A percentile compares a stretch with the other conserved stretches of the same genome.
These are phyloP conservation scores for Boechera divaricarpa DNA, from an alignment of 345 rosid genomes.

Conservation along the genomic window DNA sequence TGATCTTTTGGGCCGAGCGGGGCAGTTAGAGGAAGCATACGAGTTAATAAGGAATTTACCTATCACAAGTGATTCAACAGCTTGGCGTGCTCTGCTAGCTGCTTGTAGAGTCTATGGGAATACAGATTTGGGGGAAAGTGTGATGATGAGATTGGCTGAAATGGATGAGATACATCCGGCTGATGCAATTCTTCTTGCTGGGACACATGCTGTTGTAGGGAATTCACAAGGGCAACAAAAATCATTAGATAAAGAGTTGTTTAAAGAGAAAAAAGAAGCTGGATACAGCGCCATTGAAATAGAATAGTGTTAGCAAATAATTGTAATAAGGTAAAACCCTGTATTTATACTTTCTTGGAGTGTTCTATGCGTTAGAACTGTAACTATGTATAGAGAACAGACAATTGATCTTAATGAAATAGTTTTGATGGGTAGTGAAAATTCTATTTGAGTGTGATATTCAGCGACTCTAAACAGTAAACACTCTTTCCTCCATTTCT, in stretches of 20 bases:
- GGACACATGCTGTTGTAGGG: slow-evolving; percentile 60
- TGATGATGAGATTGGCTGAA: slow-evolving; percentile 51
- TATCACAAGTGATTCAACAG: slow-evolving; percentile 53
- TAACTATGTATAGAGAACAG: background rate
- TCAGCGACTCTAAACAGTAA: background rate
- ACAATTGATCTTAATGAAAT: background rate
- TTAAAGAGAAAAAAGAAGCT: slow-evolving; percentile 49
- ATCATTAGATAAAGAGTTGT: slow-evolving; percentile 30
- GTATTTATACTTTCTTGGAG: slow-evolving; percentile 10
- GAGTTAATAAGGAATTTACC: slow-evolving; percentile 58
- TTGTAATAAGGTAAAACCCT: slow-evolving; percentile 1
- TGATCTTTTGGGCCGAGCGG: slow-evolving; percentile 72
- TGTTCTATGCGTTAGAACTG: background rate
- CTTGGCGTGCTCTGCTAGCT: slow-evolving; percentile 72
- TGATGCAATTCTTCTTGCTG: slow-evolving; percentile 58
- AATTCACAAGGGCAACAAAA: slow-evolving; percentile 45
- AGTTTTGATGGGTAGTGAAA: background rate
- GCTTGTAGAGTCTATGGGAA: slow-evolving; percentile 71
- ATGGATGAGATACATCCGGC: slow-evolving; percentile 55
- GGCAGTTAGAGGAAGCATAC: slow-evolving; percentile 65
- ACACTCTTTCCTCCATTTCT: too few relatives aligned
- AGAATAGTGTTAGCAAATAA: slow-evolving; percentile 5
- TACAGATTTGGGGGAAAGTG: slow-evolving; percentile 53
- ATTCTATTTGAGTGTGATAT: background rate
- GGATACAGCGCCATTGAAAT: slow-evolving; percentile 63